Conservation (phyloP, 1,139 yeast genomes). For the Trichomonascaceae sp. region DNA sequence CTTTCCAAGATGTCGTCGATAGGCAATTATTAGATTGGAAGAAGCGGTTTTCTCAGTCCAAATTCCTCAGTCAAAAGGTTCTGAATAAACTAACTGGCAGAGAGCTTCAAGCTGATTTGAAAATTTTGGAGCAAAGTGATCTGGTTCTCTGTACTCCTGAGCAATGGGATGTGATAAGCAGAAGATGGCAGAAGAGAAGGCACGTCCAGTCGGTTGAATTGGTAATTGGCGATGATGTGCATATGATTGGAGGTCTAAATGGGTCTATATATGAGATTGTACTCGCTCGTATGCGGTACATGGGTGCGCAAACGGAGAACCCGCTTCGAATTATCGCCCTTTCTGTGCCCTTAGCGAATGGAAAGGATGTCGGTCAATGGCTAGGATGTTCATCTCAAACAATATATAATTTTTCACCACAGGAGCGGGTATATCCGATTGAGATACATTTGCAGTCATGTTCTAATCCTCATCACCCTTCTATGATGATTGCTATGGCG, state of each 20-base stretch:
- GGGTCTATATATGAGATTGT: slow-evolving; percentile 67
- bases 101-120: slow-evolving; percentile 51
- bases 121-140: slow-evolving; percentile 52
- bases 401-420: slow-evolving; percentile 65
- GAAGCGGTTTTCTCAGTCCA: slow-evolving; percentile 34
- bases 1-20: slow-evolving; percentile 53
- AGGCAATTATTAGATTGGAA: slow-evolving; percentile 45
- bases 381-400: slow-evolving; percentile 57
- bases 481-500: slow-evolving; percentile 47
- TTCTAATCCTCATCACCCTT: slow-evolving; percentile 43
- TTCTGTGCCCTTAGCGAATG: slow-evolving; percentile 64
- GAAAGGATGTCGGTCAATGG: slow-evolving; percentile 81
- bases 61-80: slow-evolving; percentile 33
- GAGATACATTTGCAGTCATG: slow-evolving; percentile 54
- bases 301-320: slow-evolving; percentile 55
- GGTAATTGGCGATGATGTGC: slow-evolving; percentile 72
- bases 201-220: slow-evolving; percentile 63
- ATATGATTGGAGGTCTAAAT: slow-evolving; percentile 49
- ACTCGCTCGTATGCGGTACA: slow-evolving; percentile 64
- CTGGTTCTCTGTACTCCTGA: slow-evolving; percentile 72
- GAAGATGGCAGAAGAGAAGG: slow-evolving; percentile 65
- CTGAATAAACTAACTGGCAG: slow-evolving; percentile 55
- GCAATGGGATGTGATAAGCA: slow-evolving; percentile 65
- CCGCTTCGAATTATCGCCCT: slow-evolving; percentile 56
- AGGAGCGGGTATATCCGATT: slow-evolving; percentile 50